These are phyloP conservation scores for Telopea speciosissima DNA, from an alignment of 177 flowering plant species.

Conservation along the genomic window DNA sequence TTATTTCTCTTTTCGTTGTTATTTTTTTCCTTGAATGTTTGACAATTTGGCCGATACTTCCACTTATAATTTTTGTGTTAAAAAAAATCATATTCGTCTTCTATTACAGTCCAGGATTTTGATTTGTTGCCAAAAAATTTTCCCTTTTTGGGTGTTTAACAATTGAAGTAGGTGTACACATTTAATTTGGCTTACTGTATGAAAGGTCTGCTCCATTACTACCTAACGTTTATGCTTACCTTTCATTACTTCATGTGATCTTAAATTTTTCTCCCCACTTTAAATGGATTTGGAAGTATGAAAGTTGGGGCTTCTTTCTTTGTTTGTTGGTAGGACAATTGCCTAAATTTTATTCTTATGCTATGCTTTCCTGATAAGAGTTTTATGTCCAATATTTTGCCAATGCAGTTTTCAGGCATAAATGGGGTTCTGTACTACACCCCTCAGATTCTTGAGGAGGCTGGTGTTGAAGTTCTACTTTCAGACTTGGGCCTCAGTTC, in stretches of 20 bases:
- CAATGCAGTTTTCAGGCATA: constrained; percentile 59
- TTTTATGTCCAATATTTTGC: constrained; percentile 3
- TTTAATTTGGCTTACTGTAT: not conserved
- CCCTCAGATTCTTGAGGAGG: constrained; percentile 68
- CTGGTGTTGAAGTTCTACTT: constrained; percentile 66
- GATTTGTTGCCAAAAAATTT: not conserved
- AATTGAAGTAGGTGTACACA: not conserved
- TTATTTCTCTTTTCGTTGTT: not conserved
- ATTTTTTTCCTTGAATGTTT: not conserved
- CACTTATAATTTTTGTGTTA: not conserved
- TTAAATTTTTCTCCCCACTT: not conserved
- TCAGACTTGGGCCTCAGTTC: constrained; percentile 48
- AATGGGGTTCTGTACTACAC: constrained; percentile 76
- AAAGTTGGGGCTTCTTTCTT: not conserved
- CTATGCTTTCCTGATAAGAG: not conserved
- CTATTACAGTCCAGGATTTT: not conserved
- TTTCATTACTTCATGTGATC: too few species aligned
- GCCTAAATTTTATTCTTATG: not conserved
- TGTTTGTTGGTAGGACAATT: not conserved
- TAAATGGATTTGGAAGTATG: not conserved
- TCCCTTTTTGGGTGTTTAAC: not conserved
- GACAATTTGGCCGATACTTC: not conserved
- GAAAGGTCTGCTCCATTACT: too few species aligned
- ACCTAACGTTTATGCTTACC: too few species aligned
- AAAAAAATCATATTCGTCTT: not conserved